Evolutionary conservation across 805 yeast species (phyloP).

Genomic region (Cyberlindnera americana): DNA sequence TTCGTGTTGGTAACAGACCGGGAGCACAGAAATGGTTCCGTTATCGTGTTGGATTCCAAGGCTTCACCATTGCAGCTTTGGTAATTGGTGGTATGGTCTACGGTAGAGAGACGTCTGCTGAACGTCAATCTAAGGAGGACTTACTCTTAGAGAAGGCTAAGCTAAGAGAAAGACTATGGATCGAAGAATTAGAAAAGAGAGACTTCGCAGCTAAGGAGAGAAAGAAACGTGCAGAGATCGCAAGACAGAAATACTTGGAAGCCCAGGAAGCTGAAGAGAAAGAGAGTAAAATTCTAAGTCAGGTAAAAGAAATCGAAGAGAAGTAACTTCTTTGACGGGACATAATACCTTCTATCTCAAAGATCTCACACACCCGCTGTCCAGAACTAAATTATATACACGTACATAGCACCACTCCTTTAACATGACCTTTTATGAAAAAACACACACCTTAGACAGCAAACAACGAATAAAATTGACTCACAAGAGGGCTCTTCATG

Average conservation of each 20-base stretch:
- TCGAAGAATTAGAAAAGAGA: constrained; percentile 84
- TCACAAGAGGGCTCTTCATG: too few species aligned
- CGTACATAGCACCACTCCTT: too few species aligned
- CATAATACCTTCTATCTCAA: too few species aligned
- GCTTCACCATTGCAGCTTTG: constrained; percentile 75
- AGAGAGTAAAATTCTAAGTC: too few species aligned
- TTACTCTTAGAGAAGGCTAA: constrained; percentile 73
- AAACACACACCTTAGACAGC: too few species aligned
- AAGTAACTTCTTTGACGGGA: too few species aligned
- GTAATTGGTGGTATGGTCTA: constrained; percentile 74
- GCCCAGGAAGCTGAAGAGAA: constrained; percentile 35
- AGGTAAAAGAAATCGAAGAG: too few species aligned
- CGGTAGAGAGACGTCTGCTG: constrained; percentile 46
- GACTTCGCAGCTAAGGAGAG: constrained; percentile 70
- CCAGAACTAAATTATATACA: too few species aligned
- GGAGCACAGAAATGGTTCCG: constrained; percentile 85
- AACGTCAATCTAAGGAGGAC: constrained; percentile 57
- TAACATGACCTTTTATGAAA: too few species aligned
- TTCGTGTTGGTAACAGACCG: constrained; percentile 65
- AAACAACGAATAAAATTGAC: too few species aligned
- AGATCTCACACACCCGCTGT: too few species aligned
- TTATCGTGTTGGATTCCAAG: constrained; percentile 87
- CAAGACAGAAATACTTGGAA: constrained; percentile 42
- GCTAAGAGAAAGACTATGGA: constrained; percentile 82
- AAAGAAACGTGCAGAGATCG: constrained; percentile 61